Base-by-base conservation (phyloP, 163 green algal genomes). In the Coccomyxa subellipsoidea region DNA sequence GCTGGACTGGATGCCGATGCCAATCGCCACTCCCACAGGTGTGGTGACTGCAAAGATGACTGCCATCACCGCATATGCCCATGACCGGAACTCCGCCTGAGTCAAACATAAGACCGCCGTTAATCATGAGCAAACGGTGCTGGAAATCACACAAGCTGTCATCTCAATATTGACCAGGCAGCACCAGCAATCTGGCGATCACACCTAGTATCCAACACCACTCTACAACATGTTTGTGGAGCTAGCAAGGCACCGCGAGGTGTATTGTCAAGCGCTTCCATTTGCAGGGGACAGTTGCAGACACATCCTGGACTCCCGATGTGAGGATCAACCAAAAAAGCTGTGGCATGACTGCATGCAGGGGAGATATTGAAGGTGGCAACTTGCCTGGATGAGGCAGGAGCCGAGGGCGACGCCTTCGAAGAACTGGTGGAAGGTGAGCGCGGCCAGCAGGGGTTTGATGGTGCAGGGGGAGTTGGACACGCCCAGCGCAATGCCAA, bases 401-500 rank as follows among this genome's bases (percentile, higher is more conserved):
- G 77, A 34, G 23, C 85, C 87, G 32, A 91, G 71, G 40, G 87
- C 87, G 66, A 91, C 76, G 47, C 87, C 87, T 70, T 92, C 88
- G 25, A 92, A 87, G 25, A 87, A 54, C 82, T 91, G 82, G 80
- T 90, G 80, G 69, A 83, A 83, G n/a, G 32, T 72, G 69, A 83
- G 59, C 4, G 85, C 88, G 35, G 82, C 75, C 15, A 92, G 77
- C 66, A 92, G 75, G 27, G 86, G 76, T 38, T 38, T 69, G 9
- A 76, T 54, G 34, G 86, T 85, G 47, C 77, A 54, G 18, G 66
- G 27, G 38, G 38, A 77, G 29, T 78, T 69, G 5, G 82, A 80
- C 37, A 90, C 78, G 32, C 88, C 88, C 32, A 92, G 83, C 4
- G 86, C 79, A 34, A 90, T 70, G 36, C 88, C 88, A 32, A 92